phyloP scores from a whole-genome alignment of 345 rosid species.

The Dipteronia sinensis region DNA sequence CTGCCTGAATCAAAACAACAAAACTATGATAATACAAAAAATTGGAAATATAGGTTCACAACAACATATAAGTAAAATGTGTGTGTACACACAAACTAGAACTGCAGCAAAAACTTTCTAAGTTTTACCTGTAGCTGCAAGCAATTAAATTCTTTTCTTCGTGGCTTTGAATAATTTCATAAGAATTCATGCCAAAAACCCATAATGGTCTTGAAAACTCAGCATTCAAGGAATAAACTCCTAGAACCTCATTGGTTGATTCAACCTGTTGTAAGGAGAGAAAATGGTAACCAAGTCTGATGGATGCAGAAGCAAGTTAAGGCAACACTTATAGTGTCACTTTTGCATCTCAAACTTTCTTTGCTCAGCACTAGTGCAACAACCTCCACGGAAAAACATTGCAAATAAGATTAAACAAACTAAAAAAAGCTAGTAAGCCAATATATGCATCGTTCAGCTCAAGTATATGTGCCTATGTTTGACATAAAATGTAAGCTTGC shows the following conservation, averaged over 20 bases:
- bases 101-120: constrained; percentile 19
- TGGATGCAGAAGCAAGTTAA: background rate
- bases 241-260: constrained; percentile 56
- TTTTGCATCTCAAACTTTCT: background rate
- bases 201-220: constrained; percentile 89
- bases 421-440: background rate
- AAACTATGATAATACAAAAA: constrained; percentile 3
- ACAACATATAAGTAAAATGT: constrained; percentile 4
- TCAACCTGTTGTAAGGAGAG: constrained; percentile 54
- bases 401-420: background rate
- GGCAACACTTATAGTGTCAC: background rate
- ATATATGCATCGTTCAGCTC: background rate
- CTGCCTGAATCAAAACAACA: constrained; percentile 59
- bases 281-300: background rate
- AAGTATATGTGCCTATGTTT: background rate
- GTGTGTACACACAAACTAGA: background rate
- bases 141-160: constrained; percentile 67
- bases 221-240: constrained; percentile 64
- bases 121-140: constrained; percentile 76
- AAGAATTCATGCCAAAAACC: constrained; percentile 83
- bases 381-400: background rate
- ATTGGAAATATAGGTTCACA: constrained; percentile 9
- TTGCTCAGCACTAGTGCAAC: background rate
- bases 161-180: constrained; percentile 60
- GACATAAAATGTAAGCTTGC: background rate